phyloP scores from a whole-genome alignment of 2,329 filamentous ascomycete genomes.

The Colletotrichum kahawae region DNA sequence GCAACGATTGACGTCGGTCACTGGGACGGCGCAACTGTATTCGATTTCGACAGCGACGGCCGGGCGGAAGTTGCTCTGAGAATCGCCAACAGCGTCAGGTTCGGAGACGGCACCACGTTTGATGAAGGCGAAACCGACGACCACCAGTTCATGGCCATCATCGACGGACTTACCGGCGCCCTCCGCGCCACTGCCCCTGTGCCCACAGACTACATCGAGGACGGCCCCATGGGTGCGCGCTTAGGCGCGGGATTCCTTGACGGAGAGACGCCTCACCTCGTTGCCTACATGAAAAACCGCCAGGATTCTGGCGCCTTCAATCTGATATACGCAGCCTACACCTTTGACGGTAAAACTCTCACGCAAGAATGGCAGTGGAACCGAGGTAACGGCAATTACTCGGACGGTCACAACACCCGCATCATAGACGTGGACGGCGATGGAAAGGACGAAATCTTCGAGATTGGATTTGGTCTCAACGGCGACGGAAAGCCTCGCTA shows the following conservation, averaged over 20 bases:
- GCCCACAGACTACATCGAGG: conserved; percentile 5
- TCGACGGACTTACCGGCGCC: conserved; percentile 24
- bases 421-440: conserved; percentile 26
- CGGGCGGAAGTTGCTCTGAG: conserved; percentile 26
- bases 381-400: not conserved
- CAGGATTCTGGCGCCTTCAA: conserved; percentile 14
- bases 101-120: conserved; percentile 24
- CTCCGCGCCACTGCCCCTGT: conserved; percentile 11
- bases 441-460: conserved; percentile 23
- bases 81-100: conserved; percentile 26
- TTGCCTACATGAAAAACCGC: conserved; percentile 26
- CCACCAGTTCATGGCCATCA: conserved; percentile 26
- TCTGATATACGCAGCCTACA: conserved; percentile 22
- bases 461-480: conserved; percentile 28
- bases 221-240: conserved; percentile 20
- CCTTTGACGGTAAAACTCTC: conserved; percentile 20
- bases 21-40: conserved; percentile 28
- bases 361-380: conserved; percentile 27
- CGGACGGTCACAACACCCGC: conserved; percentile 28
- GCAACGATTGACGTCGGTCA: conserved; percentile 25
- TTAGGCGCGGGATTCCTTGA: conserved; percentile 25
- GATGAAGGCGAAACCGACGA: not conserved
- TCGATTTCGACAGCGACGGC: conserved; percentile 28
- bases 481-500: conserved; percentile 26
- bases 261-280: conserved; percentile 19